Conservation (phyloP, 108 stramenopile species). For the Parietichytrium sp. region DNA sequence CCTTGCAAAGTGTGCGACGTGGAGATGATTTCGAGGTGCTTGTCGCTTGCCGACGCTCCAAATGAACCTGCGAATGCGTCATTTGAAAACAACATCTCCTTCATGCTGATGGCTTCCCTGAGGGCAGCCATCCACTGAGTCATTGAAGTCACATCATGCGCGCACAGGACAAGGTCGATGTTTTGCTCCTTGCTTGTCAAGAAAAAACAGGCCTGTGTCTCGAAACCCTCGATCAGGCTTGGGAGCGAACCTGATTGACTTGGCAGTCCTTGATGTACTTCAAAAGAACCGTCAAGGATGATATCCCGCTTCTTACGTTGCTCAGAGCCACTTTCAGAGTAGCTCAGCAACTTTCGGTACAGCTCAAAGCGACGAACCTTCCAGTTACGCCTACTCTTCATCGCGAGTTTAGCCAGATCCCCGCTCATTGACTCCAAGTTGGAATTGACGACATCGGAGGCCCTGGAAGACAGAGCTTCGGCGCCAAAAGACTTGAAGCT, state of each 20-base stretch:
- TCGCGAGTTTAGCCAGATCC: background rate
- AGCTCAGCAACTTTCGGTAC: constrained; percentile 9
- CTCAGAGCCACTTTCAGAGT: background rate
- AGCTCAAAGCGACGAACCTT: background rate
- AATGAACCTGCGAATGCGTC: too few relatives aligned
- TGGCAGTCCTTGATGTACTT: background rate
- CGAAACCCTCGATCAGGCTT: background rate
- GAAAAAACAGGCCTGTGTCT: background rate
- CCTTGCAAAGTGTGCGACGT: background rate
- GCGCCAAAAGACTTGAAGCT: background rate
- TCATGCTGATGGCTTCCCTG: too few relatives aligned
- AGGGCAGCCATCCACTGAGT: too few relatives aligned
- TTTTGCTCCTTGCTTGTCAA: background rate
- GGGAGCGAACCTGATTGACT: background rate
- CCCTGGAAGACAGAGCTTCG: background rate
- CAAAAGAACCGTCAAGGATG: background rate
- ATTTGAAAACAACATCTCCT: too few relatives aligned
- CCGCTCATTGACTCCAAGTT: background rate
- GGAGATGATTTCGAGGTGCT: background rate
- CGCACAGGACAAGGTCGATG: background rate
- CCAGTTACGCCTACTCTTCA: constrained; percentile 30
- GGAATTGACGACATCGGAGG: background rate
- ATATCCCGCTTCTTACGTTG: background rate
- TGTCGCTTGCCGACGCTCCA: too few relatives aligned
- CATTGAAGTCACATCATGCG: too few relatives aligned